Percentiles rank a stretch among this genome's conserved stretches.
Evolutionary conservation across 306 rosid genomes (phyloP).

Genomic region (Neltuma alba): DNA sequence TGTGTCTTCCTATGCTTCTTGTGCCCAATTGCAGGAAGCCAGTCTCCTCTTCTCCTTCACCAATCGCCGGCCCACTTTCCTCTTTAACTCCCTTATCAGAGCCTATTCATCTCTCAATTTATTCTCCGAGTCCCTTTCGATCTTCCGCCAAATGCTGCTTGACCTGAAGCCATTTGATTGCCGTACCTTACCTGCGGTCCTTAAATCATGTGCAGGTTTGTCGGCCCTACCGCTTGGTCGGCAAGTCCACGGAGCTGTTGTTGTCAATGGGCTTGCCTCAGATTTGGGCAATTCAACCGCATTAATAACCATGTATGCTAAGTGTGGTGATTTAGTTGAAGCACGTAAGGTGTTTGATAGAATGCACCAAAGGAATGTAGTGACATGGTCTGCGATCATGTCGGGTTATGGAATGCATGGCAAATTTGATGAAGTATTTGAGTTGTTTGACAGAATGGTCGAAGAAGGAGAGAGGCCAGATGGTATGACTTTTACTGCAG

Average conservation of each 20-base stretch:
- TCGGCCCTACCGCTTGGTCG: constrained; percentile 50
- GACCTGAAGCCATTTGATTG: constrained; percentile 47
- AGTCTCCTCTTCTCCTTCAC: constrained; percentile 57
- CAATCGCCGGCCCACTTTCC: constrained; percentile 63
- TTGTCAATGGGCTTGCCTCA: constrained; percentile 53
- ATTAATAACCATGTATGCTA: constrained; percentile 57
- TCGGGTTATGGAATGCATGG: constrained; percentile 69
- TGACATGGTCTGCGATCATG: constrained; percentile 67
- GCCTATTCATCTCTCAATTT: constrained; percentile 52
- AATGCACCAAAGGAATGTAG: constrained; percentile 51
- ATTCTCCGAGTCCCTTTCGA: constrained; percentile 55
- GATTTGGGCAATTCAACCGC: constrained; percentile 65
- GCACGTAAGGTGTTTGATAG: constrained; percentile 66
- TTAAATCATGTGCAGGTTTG: constrained; percentile 61
- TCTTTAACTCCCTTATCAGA: constrained; percentile 68
- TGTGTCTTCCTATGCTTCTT: constrained; percentile 60
- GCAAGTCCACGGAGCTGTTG: constrained; percentile 63
- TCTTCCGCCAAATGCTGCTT: constrained; percentile 52
- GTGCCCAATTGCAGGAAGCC: constrained; percentile 57
- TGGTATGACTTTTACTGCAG: constrained; percentile 47
- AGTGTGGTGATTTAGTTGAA: constrained; percentile 53
- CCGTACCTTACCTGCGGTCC: constrained; percentile 57
- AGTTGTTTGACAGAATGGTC: constrained; percentile 59
- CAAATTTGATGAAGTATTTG: constrained; percentile 52
- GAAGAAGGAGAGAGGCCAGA: constrained; percentile 62